Percentiles rank a stretch among this genome's conserved stretches.
Evolutionary conservation across 257 asterid species (phyloP).

Genomic region (Rhazya stricta): DNA sequence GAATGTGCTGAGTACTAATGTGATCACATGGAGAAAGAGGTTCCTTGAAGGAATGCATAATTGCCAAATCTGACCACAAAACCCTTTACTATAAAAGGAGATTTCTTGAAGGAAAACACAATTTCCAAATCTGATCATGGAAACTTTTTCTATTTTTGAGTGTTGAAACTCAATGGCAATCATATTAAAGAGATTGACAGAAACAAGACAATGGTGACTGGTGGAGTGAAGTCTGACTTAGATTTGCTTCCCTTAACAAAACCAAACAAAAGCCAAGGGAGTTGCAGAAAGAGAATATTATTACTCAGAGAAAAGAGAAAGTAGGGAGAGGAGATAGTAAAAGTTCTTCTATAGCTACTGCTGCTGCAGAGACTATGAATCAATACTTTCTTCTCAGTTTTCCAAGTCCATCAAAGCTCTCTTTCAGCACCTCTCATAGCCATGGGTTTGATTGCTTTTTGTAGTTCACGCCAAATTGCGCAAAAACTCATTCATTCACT

Average conservation of each 20-base stretch:
- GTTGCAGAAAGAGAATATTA: slow-evolving; percentile 47
- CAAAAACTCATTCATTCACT: slow-evolving; percentile 19
- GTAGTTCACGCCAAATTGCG: slow-evolving; percentile 18
- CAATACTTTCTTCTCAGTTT: slow-evolving; percentile 6
- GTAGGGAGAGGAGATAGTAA: not conserved
- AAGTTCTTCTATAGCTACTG: not conserved
- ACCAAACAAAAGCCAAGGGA: slow-evolving; percentile 42
- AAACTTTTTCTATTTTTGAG: slow-evolving; percentile 40
- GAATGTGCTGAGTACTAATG: slow-evolving; percentile 1
- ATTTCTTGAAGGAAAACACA: slow-evolving; percentile 49
- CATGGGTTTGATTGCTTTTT: slow-evolving; percentile 32
- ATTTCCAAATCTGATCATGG: slow-evolving; percentile 35
- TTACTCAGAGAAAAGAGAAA: slow-evolving; percentile 56
- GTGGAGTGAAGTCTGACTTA: slow-evolving; percentile 37
- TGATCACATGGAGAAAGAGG: slow-evolving; percentile 17
- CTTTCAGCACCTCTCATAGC: not conserved
- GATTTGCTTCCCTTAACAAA: slow-evolving; percentile 48
- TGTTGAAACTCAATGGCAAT: slow-evolving; percentile 24
- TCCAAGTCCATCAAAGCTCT: slow-evolving; percentile 15
- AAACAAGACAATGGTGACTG: slow-evolving; percentile 47
- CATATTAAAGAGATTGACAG: slow-evolving; percentile 51
- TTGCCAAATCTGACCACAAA: slow-evolving; percentile 39
- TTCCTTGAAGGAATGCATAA: slow-evolving; percentile 48
- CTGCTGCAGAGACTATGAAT: not conserved
- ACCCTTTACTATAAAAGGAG: slow-evolving; percentile 38